Evolutionary conservation across 345 rosid species (phyloP), one percentile per base, ranked within the genome.

Genomic region (Raphanus sativus): DNA sequence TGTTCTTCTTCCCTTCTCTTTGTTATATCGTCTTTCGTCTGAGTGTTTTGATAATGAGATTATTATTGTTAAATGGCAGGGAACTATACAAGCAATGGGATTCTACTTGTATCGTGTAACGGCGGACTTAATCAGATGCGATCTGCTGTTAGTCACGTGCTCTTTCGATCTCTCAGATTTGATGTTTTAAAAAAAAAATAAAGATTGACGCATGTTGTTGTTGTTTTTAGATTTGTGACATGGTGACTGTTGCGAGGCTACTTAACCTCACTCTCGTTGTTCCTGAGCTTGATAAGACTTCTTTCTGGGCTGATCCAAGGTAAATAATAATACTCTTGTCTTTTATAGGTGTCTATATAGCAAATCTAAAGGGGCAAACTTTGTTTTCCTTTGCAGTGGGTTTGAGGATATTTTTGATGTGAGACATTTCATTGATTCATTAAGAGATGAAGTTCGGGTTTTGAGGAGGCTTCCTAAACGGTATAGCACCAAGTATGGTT

Each of bases 281-380:
- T 68, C 99, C 99, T 1, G 94, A 95, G 87, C 97, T 95, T 63
- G 99, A 95, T 82, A 95, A 91, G 81, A 88, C 89, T 26, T 95
- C 99, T 33, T 95, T 95, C 78, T 95, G 99, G 99, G 91, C 98
- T 69, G 99, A 95, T 84, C 91, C 91, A 70, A 95, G 99, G 99
- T 92, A 2, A 28, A 28, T 28, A 28, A 2, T 28, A 48, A 4
- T 42, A 63, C 72, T 21, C 21, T 21, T 40, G 91, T 86, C 30
- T 77, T 77, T 82, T 29, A 25, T 8, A 42, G 24, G 28, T 69
- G 50, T 21, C 10, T 59, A 12, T 71, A 9, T 72, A 50, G 65
- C 9, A 28, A 55, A 68, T 74, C 75, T 79, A 62, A 79, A 74
- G 67, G 12, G 30, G 54, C 32, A 29, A 9, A 45, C 56, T 59